Conservation (phyloP, 2,329 filamentous ascomycete species). For the Fusarium fracticaudum region DNA sequence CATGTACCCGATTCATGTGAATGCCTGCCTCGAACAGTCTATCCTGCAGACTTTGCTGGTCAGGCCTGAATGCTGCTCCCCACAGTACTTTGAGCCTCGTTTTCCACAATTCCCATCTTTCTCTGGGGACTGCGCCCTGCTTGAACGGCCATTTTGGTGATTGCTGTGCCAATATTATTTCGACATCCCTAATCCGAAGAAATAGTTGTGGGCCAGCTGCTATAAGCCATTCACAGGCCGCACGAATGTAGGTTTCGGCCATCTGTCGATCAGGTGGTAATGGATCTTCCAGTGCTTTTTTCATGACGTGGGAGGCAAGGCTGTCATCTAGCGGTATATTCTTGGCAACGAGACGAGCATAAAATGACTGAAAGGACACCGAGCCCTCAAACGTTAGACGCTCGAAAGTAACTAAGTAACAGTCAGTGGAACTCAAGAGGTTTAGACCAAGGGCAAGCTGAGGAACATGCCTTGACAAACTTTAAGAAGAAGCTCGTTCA, state of each 20-base stretch:
- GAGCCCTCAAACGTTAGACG: slow-evolving; percentile 28
- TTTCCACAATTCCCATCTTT: slow-evolving; percentile 47
- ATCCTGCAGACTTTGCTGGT: slow-evolving; percentile 25
- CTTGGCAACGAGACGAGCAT: slow-evolving; percentile 43
- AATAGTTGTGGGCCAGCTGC: slow-evolving; percentile 44
- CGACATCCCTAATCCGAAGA: neutral
- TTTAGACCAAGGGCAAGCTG: neutral
- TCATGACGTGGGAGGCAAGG: slow-evolving; percentile 46
- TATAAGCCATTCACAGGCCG: slow-evolving; percentile 44
- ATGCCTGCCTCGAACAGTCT: neutral
- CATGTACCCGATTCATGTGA: neutral
- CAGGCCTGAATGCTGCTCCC: slow-evolving; percentile 16
- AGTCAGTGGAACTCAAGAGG: neutral
- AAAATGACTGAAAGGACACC: slow-evolving; percentile 48
- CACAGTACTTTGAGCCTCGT: slow-evolving; percentile 40
- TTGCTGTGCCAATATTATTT: slow-evolving; percentile 26
- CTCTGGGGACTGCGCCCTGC: slow-evolving; percentile 36
- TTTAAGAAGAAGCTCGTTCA: neutral
- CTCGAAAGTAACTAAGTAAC: neutral
- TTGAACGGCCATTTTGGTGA: slow-evolving; percentile 15
- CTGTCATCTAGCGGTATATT: slow-evolving; percentile 37
- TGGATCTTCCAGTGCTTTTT: slow-evolving; percentile 43
- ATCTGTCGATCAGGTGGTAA: slow-evolving; percentile 15
- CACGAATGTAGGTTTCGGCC: slow-evolving; percentile 34
- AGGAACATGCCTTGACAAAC: neutral